Conservation (phyloP, 2,329 filamentous ascomycete genomes). For the Macrophomina pseudophaseolina region DNA sequence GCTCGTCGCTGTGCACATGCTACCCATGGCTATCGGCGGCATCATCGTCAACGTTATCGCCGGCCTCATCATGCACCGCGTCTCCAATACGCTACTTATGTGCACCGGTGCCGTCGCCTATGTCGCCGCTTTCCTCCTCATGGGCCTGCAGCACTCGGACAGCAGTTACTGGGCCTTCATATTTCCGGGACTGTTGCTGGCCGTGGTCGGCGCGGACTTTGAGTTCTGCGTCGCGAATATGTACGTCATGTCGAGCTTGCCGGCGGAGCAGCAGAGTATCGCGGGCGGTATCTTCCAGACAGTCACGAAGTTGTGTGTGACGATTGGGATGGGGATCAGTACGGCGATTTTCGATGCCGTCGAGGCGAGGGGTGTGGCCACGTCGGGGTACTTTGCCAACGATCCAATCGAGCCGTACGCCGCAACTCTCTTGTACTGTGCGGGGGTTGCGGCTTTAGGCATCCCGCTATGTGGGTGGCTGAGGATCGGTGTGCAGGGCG, state of each 20-base stretch:
- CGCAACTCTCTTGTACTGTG: slow-evolving; percentile 57
- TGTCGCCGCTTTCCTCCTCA: slow-evolving; percentile 55
- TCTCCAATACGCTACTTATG: slow-evolving; percentile 70
- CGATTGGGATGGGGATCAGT: slow-evolving; percentile 65
- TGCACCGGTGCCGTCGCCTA: slow-evolving; percentile 55
- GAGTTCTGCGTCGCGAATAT: slow-evolving; percentile 75
- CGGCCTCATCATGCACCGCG: slow-evolving; percentile 64
- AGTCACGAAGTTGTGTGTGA: slow-evolving; percentile 63
- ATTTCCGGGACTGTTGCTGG: slow-evolving; percentile 65
- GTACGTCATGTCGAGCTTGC: slow-evolving; percentile 71
- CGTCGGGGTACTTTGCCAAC: slow-evolving; percentile 48
- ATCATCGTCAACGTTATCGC: slow-evolving; percentile 66
- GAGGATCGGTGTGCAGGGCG: slow-evolving; percentile 59
- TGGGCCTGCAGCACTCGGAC: slow-evolving; percentile 61
- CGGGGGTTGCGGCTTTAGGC: slow-evolving; percentile 51
- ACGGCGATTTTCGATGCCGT: slow-evolving; percentile 64
- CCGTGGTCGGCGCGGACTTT: slow-evolving; percentile 70
- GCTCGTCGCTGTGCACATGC: slow-evolving; percentile 64
- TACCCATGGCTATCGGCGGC: slow-evolving; percentile 69
- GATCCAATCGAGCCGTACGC: slow-evolving; percentile 57
- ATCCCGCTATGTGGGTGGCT: slow-evolving; percentile 59
- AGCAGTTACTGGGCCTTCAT: slow-evolving; percentile 69
- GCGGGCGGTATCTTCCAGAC: slow-evolving; percentile 73
- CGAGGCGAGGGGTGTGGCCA: slow-evolving; percentile 36
- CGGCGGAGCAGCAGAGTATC: slow-evolving; percentile 66